These are phyloP conservation scores for Hypoxylon sp. DNA, from an alignment of 2,329 filamentous ascomycete species.

Conservation along the genomic window DNA sequence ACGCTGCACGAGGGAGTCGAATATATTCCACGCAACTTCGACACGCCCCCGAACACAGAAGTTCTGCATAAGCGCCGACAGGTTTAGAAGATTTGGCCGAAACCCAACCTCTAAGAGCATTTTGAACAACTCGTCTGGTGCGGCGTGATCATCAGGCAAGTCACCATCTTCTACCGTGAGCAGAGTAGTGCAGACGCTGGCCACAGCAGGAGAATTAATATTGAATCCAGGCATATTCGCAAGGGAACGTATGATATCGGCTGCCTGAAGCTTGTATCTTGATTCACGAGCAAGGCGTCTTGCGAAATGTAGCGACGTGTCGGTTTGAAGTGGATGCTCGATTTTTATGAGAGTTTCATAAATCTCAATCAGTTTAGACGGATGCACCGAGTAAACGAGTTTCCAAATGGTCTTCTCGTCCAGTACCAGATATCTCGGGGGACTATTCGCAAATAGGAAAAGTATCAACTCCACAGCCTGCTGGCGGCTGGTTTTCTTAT, in stretches of 20 bases:
- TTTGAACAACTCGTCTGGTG: slow-evolving; percentile 63
- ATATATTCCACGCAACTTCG: slow-evolving; percentile 70
- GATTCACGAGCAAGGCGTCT: slow-evolving; percentile 53
- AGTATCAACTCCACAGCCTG: slow-evolving; percentile 31
- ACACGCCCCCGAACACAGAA: slow-evolving; percentile 72
- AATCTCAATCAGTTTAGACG: slow-evolving; percentile 24
- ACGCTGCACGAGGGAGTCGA: slow-evolving; percentile 67
- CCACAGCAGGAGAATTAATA: slow-evolving; percentile 56
- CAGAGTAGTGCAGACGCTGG: slow-evolving; percentile 67
- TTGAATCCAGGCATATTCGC: slow-evolving; percentile 48
- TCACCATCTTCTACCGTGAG: slow-evolving; percentile 54
- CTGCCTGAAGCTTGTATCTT: slow-evolving; percentile 52
- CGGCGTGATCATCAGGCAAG: slow-evolving; percentile 52
- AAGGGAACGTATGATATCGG: slow-evolving; percentile 54
- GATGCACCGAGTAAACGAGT: slow-evolving; percentile 20
- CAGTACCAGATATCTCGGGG: slow-evolving; percentile 39
- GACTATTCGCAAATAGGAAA: slow-evolving; percentile 37
- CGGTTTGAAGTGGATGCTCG: slow-evolving; percentile 40
- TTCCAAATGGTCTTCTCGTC: slow-evolving; percentile 38
- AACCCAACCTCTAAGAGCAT: slow-evolving; percentile 68
- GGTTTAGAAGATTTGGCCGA: slow-evolving; percentile 67
- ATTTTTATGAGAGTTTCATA: slow-evolving; percentile 34
- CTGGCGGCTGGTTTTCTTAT: slow-evolving; percentile 1
- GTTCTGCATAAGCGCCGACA: slow-evolving; percentile 75
- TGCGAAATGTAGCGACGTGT: slow-evolving; percentile 60